phyloP scores from a whole-genome alignment of 305 asterid genomes.

The Fraxinus xanthoxyloides region DNA sequence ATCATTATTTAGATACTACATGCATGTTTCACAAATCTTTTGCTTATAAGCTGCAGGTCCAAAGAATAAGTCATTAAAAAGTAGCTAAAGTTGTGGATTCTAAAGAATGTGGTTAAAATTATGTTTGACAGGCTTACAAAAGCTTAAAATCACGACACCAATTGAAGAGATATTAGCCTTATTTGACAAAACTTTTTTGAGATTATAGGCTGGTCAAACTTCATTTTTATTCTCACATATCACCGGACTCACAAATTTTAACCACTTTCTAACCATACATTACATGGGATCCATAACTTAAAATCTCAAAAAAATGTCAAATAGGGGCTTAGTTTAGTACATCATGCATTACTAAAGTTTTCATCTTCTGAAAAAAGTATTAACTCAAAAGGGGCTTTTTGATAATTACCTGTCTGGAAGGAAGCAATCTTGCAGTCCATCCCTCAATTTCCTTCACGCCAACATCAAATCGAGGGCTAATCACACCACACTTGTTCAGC shows the following conservation, averaged over 20 bases:
- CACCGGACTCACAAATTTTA: not conserved
- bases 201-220: not conserved
- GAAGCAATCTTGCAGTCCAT: constrained; percentile 18
- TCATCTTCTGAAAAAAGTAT: not conserved
- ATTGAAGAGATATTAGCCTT: not conserved
- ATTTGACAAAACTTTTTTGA: not conserved
- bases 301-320: not conserved
- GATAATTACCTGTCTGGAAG: constrained; percentile 12
- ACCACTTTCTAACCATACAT: not conserved
- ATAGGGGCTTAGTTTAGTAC: not conserved
- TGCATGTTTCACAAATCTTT: not conserved
- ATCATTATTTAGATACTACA: not conserved
- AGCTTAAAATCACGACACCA: not conserved
- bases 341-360: not conserved
- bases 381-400: not conserved
- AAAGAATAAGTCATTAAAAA: not conserved
- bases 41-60: not conserved
- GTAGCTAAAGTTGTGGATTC: not conserved
- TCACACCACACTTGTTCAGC: constrained; percentile 19
- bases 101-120: not conserved
- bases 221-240: not conserved
- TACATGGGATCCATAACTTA: not conserved
- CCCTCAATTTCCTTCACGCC: constrained; percentile 18
- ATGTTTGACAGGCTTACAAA: not conserved
- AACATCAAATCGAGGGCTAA: constrained; percentile 12